phyloP scores from a whole-genome alignment of 805 yeast genomes.

The Cyberlindnera nakhonratchasimensis region DNA sequence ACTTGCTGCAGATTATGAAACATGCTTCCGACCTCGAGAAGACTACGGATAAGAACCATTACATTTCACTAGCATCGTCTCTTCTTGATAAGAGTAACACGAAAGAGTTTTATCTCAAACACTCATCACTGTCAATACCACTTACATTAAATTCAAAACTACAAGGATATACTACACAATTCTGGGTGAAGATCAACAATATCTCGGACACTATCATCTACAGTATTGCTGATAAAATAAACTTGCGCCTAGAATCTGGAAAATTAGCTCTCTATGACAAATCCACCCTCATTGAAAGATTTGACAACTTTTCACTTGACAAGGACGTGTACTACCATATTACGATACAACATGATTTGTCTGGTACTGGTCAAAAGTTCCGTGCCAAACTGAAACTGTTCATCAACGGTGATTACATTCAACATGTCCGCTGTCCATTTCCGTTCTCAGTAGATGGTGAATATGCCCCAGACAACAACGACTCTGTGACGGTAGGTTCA shows the following conservation, averaged over 20 bases:
- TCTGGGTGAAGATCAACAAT: constrained; percentile 30
- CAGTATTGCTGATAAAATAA: constrained; percentile 20
- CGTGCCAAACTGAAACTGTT: constrained; percentile 19
- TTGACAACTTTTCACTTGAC: constrained; percentile 21
- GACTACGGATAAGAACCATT: not conserved
- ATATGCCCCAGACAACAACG: constrained; percentile 1
- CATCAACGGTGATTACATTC: constrained; percentile 20
- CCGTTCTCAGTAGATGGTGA: constrained; percentile 15
- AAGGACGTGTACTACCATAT: constrained; percentile 20
- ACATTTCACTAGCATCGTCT: constrained; percentile 7
- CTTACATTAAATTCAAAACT: not conserved
- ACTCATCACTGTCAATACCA: constrained; percentile 24
- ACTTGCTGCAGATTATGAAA: constrained; percentile 9
- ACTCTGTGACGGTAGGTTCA: constrained; percentile 18
- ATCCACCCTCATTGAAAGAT: constrained; percentile 6
- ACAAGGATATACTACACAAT: constrained; percentile 25
- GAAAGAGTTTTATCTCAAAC: constrained; percentile 30
- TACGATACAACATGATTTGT: constrained; percentile 18
- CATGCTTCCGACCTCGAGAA: not conserved
- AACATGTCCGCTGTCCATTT: constrained; percentile 20
- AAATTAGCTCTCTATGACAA: constrained; percentile 28
- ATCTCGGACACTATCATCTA: constrained; percentile 29
- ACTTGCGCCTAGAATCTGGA: constrained; percentile 32
- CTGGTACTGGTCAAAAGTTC: constrained; percentile 10
- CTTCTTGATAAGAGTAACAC: constrained; percentile 15